These are phyloP conservation scores for Prunus yedoensis DNA, from an alignment of 331 rosid species.

Conservation along the genomic window DNA sequence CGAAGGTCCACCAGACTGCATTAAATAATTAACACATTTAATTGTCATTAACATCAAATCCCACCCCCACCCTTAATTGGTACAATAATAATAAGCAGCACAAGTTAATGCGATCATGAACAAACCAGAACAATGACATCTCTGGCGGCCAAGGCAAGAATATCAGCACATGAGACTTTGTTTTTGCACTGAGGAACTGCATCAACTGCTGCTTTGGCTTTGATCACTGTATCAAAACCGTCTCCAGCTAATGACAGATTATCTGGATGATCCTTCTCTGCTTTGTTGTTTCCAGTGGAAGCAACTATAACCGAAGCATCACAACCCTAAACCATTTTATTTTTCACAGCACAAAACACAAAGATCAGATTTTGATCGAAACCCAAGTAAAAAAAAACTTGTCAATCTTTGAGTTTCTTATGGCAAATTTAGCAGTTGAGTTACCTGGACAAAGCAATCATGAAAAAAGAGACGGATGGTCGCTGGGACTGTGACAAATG, in stretches of 20 bases:
- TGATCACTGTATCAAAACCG: slow-evolving; percentile 80
- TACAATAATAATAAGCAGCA: too few species aligned
- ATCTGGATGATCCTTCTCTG: slow-evolving; percentile 88
- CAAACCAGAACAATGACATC: slow-evolving; percentile 68
- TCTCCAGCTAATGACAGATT: slow-evolving; percentile 94
- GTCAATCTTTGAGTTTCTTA: neutral
- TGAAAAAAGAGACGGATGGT: slow-evolving; percentile 91
- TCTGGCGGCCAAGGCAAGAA: slow-evolving; percentile 85
- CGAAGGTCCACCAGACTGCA: slow-evolving; percentile 85
- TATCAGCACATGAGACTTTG: slow-evolving; percentile 94
- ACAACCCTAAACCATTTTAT: slow-evolving; percentile 56
- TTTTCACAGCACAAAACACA: neutral
- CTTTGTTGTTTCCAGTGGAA: slow-evolving; percentile 56
- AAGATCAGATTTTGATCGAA: slow-evolving; percentile 2
- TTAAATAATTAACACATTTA: neutral
- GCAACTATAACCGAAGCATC: slow-evolving; percentile 69
- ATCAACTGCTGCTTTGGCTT: slow-evolving; percentile 85
- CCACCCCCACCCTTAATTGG: neutral
- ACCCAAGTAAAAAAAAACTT: neutral
- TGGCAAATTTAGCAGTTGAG: too few species aligned
- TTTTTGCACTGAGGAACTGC: slow-evolving; percentile 64
- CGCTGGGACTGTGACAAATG: slow-evolving; percentile 80
- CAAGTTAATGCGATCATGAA: neutral
- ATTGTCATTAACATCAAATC: neutral
- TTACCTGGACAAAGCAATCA: slow-evolving; percentile 78